Percentiles rank a stretch among this genome's conserved stretches.
These are phyloP conservation scores for Candida odintsovae DNA, from an alignment of 805 yeast species.

Conservation along the genomic window DNA sequence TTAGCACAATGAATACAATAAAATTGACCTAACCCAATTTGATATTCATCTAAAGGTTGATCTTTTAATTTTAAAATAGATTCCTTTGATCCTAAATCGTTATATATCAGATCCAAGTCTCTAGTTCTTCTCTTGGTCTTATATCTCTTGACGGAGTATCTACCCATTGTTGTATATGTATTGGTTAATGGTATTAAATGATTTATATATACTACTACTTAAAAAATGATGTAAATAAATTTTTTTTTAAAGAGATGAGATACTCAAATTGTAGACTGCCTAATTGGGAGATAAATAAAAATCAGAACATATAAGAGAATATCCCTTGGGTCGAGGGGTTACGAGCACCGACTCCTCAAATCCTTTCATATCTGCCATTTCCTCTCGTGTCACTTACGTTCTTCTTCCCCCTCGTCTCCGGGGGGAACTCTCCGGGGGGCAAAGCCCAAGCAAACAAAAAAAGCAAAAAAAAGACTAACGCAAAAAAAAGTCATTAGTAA, in stretches of 20 bases:
- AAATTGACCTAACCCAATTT: constrained; percentile 92
- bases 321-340: too few relatives aligned
- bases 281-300: neutral
- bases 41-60: constrained; percentile 83
- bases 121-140: constrained; percentile 85
- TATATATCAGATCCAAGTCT: constrained; percentile 77
- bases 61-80: constrained; percentile 62
- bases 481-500: too few relatives aligned
- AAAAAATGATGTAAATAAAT: neutral
- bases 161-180: constrained; percentile 51
- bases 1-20: constrained; percentile 94
- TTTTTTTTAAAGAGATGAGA: neutral
- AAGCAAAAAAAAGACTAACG: too few relatives aligned
- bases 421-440: too few relatives aligned
- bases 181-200: neutral
- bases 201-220: too few relatives aligned
- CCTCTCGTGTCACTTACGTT: too few relatives aligned
- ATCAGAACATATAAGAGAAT: too few relatives aligned
- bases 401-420: too few relatives aligned
- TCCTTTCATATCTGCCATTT: neutral
- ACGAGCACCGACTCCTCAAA: neutral
- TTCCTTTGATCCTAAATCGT: constrained; percentile 63
- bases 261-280: neutral
- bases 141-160: constrained; percentile 79
- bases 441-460: too few relatives aligned